phyloP scores from a whole-genome alignment of 1,284 basidiomycete species.

The Coriolopsis trogii region DNA sequence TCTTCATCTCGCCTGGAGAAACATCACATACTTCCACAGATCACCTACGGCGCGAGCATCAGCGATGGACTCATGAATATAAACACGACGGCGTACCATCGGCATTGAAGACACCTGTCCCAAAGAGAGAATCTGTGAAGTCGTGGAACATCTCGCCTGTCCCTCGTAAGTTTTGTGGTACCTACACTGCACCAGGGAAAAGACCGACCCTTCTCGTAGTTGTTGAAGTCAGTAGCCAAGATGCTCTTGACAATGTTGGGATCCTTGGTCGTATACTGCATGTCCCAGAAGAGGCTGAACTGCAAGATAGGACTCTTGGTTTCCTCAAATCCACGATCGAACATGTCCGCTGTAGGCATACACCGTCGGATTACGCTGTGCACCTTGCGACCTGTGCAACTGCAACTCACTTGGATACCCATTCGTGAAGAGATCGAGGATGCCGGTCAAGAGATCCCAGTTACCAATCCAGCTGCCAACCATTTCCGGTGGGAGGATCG shows the following conservation, averaged over 20 bases:
- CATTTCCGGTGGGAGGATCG: constrained; percentile 20
- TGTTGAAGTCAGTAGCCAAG: constrained; percentile 45
- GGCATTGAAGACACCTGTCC: constrained; percentile 50
- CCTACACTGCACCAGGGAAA: neutral
- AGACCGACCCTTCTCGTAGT: constrained; percentile 45
- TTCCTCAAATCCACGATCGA: constrained; percentile 13
- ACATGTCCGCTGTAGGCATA: constrained; percentile 16
- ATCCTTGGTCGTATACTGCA: constrained; percentile 16
- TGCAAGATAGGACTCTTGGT: constrained; percentile 28
- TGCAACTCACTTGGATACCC: constrained; percentile 30
- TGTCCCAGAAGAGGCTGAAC: constrained; percentile 36
- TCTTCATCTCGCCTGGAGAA: neutral
- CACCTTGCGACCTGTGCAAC: no score
- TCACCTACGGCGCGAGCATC: constrained; percentile 34
- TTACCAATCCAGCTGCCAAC: constrained; percentile 21
- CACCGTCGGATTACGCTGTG: no score
- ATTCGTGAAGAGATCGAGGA: constrained; percentile 14
- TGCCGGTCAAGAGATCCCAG: constrained; percentile 20
- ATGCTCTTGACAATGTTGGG: constrained; percentile 33
- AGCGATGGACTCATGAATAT: neutral
- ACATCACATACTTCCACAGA: constrained; percentile 40
- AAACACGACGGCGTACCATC: constrained; percentile 40
- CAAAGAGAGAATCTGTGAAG: constrained; percentile 39
- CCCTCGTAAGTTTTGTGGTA: neutral
- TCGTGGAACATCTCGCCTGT: constrained; percentile 16